Evolutionary conservation across 2,329 filamentous ascomycete genomes (phyloP), one percentile per base, ranked within the genome.

Genomic region (Kalaharituber pfeilii): DNA sequence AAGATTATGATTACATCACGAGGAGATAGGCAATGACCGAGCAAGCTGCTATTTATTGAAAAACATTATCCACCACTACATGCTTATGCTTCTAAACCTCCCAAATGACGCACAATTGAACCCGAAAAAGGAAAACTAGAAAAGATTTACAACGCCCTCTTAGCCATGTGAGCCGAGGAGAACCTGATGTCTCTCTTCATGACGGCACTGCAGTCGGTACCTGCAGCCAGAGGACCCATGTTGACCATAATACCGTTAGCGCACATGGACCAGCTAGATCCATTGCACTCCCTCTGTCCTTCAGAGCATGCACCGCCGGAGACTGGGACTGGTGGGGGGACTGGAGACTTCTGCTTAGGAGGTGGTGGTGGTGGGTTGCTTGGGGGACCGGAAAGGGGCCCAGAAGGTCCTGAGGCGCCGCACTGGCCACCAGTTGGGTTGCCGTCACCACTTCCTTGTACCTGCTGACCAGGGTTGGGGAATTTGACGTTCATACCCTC

Each of bases 401-500:
- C 62, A 13, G 73, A 66, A 18, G n/a, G n/a, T 49, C 62, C 61
- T 51, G 68, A 68, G 52, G 18, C 5, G 3, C 67, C 66, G 47
- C 63, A 65, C n/a, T n/a, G n/a, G 42, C 25, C 24, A 20, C 42
- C 42, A 22, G 24, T 47, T 22, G 42, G 42, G 24, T 59, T 52
- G 26, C 56, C 56, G 30, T 52, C 36, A 30, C 27, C 27, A 49
- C 51, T 28, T 53, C 29, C 45, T 44, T 44, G 73, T 2, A 79
- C 71, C 1, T 72, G 74, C 0, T 71, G 59, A 51, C 85, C 85
- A 0, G 84, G 76, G 59, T 83, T 70, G 7, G 82, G 81, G 70
- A 81, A 89, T 45, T 56, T 66, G 58, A 83, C 72, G 60, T 86
- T 79, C 2, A 69, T 65, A 15, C 66, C 64, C 36, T 79, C 75